Evolutionary conservation across 352 stramenopile genomes (phyloP).

Genomic region (Globisporangium acanthophoron): DNA sequence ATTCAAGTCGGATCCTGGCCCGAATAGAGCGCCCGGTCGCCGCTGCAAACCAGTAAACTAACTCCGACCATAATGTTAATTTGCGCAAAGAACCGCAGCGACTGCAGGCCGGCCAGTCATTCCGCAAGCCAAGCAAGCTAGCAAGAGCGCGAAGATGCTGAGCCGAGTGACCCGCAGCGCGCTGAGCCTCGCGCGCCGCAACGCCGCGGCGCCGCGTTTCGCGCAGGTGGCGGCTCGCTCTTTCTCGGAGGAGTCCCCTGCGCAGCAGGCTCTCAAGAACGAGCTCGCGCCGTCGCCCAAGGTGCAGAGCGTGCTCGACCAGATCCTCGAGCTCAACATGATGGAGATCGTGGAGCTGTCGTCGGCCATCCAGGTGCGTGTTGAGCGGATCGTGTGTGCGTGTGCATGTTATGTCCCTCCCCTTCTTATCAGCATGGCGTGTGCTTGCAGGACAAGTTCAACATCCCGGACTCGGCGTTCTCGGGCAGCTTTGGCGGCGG

Average conservation of each 20-base stretch:
- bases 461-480: constrained; percentile 79
- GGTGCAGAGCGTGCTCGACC: constrained; percentile 78
- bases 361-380: constrained; percentile 69
- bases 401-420: too few species aligned
- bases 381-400: too few species aligned
- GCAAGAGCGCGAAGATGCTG: constrained; percentile 27
- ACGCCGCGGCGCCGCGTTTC: constrained; percentile 35
- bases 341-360: constrained; percentile 86
- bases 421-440: too few species aligned
- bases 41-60: not conserved
- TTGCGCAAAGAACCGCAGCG: too few species aligned
- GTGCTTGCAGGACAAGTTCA: constrained; percentile 71
- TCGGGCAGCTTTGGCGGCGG: constrained; percentile 64
- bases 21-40: not conserved
- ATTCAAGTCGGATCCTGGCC: not conserved
- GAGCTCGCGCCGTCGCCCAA: constrained; percentile 71
- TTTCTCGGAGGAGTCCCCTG: constrained; percentile 56
- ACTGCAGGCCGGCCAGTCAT: not conserved
- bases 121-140: constrained; percentile 3
- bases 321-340: constrained; percentile 88
- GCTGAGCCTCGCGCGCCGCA: constrained; percentile 46
- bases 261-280: constrained; percentile 33
- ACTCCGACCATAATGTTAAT: too few species aligned
- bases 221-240: constrained; percentile 22
- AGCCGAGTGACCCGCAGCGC: constrained; percentile 67